Conservation (phyloP, 2,329 filamentous ascomycete genomes). For the Fusarium dlaminii region DNA sequence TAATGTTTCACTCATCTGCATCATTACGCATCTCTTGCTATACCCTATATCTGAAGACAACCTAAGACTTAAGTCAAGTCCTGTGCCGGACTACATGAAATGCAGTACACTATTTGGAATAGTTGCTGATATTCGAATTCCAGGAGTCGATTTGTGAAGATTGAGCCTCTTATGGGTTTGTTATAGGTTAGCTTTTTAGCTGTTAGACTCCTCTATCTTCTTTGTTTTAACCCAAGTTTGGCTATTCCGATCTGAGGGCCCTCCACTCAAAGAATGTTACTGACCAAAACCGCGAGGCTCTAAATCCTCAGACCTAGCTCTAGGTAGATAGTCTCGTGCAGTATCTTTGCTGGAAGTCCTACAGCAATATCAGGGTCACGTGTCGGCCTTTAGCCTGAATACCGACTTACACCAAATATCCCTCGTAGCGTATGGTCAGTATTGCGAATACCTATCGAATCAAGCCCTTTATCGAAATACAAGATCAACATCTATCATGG, state of each 20-base stretch:
- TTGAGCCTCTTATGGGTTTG: not conserved
- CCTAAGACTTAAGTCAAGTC: not conserved
- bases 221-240: not conserved
- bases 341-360: not conserved
- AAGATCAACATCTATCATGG: conserved; percentile 11
- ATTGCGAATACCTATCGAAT: not conserved
- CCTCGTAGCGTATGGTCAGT: not conserved
- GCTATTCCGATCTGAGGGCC: not conserved
- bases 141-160: not conserved
- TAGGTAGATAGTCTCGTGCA: not conserved
- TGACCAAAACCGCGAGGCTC: not conserved
- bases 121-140: not conserved
- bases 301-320: not conserved
- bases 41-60: not conserved
- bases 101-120: not conserved
- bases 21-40: not conserved
- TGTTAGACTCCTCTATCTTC: not conserved
- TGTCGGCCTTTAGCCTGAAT: conserved; percentile 26
- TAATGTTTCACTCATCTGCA: not conserved
- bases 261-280: not conserved
- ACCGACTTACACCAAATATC: not conserved
- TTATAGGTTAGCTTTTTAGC: not conserved
- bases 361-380: conserved; percentile 6
- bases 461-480: not conserved
- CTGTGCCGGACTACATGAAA: not conserved